phyloP scores from a whole-genome alignment of 495 filamentous ascomycete species.

The Penicillium lagena region DNA sequence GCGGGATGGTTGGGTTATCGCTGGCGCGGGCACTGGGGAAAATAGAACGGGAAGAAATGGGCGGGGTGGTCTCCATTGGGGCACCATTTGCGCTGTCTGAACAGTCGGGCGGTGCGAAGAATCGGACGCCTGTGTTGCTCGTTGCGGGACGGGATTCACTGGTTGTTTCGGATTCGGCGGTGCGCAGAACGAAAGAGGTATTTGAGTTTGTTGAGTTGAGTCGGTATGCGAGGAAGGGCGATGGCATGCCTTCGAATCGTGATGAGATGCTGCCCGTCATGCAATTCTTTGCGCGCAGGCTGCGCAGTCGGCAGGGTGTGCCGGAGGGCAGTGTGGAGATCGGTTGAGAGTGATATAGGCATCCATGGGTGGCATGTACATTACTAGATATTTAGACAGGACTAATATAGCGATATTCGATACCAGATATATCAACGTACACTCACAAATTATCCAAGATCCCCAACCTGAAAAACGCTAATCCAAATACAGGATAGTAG shows the following conservation, averaged over 20 bases:
- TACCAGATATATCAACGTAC: too few species aligned
- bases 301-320: constrained; percentile 59
- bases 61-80: constrained; percentile 73
- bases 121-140: constrained; percentile 66
- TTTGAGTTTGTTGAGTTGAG: constrained; percentile 71
- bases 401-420: too few species aligned
- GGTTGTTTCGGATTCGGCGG: constrained; percentile 54
- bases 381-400: too few species aligned
- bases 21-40: constrained; percentile 32
- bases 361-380: too few species aligned
- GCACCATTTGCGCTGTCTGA: constrained; percentile 56
- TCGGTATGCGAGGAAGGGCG: constrained; percentile 66
- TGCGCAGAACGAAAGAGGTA: constrained; percentile 53
- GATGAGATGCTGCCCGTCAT: constrained; percentile 93
- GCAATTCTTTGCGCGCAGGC: constrained; percentile 77
- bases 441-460: too few species aligned
- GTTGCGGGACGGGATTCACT: constrained; percentile 59
- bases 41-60: constrained; percentile 4
- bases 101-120: constrained; percentile 36
- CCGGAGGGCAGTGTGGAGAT: constrained; percentile 56
- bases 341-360: constrained; percentile 8
- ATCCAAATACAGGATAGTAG: too few species aligned
- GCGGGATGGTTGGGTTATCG: constrained; percentile 70
- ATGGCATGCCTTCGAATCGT: constrained; percentile 74
- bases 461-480: too few species aligned